phyloP scores from a whole-genome alignment of 306 rosid genomes.

The Delonix regia region DNA sequence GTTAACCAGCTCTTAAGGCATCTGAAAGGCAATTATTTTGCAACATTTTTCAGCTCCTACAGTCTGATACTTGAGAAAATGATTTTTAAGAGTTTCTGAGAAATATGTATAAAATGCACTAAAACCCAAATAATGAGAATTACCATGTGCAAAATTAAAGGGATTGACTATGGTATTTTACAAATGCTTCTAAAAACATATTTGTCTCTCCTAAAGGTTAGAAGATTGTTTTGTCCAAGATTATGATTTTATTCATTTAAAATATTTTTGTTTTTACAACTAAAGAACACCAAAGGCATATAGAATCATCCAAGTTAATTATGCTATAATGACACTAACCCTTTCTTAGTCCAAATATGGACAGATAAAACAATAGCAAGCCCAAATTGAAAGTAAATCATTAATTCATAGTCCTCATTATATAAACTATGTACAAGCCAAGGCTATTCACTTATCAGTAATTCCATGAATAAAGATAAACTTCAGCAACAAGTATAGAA shows the following conservation, averaged over 20 bases:
- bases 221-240: background rate
- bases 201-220: slow-evolving; percentile 12
- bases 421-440: background rate
- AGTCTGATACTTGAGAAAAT: no score
- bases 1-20: background rate
- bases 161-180: background rate
- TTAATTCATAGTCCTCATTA: background rate
- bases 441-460: background rate
- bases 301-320: background rate
- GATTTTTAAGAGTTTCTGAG: no score
- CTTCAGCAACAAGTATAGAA: slow-evolving; percentile 9
- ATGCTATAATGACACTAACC: background rate
- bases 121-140: no score
- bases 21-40: background rate
- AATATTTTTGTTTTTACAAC: background rate
- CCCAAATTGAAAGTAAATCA: background rate
- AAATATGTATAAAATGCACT: no score
- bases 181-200: background rate
- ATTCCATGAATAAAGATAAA: background rate
- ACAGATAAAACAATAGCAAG: background rate
- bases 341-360: background rate
- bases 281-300: background rate
- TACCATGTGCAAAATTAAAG: background rate
- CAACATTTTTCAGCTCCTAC: background rate
- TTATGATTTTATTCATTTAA: background rate